phyloP scores from a whole-genome alignment of 192 early-diverging fungal species.

The Coemansia asiatica region DNA sequence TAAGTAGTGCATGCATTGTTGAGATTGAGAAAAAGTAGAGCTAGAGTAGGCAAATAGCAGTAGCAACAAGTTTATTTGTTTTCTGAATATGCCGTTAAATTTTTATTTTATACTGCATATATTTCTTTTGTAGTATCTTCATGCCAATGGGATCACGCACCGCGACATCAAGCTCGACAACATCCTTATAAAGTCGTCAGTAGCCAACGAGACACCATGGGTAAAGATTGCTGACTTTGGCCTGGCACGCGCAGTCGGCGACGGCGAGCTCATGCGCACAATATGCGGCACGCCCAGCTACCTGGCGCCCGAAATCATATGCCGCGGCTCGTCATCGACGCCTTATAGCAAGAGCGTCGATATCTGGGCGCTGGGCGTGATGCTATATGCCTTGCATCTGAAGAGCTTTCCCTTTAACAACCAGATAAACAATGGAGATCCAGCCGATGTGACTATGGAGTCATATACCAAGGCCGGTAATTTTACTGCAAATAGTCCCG shows the following conservation, averaged over 20 bases:
- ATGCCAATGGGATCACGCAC: slow-evolving; percentile 82
- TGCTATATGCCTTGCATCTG: slow-evolving; percentile 44
- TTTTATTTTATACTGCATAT: too few relatives aligned
- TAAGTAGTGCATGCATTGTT: too few relatives aligned
- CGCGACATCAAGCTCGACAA: slow-evolving; percentile 93
- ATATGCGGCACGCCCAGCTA: slow-evolving; percentile 62
- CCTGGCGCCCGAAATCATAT: slow-evolving; percentile 57
- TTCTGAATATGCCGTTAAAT: too few relatives aligned
- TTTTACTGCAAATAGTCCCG: slow-evolving; percentile 20
- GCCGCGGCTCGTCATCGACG: slow-evolving; percentile 33
- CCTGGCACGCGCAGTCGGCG: slow-evolving; percentile 53
- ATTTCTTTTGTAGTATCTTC: slow-evolving; percentile 90
- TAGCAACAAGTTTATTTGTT: too few relatives aligned
- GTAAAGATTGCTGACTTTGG: slow-evolving; percentile 71
- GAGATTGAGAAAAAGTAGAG: too few relatives aligned
- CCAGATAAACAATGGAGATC: slow-evolving; percentile 16
- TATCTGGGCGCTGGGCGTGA: slow-evolving; percentile 55
- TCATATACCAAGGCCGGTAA: slow-evolving; percentile 25
- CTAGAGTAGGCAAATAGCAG: too few relatives aligned
- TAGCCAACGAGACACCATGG: slow-evolving; percentile 8
- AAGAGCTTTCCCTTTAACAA: slow-evolving; percentile 50
- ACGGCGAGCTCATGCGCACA: slow-evolving; percentile 53
- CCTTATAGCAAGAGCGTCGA: slow-evolving; percentile 51
- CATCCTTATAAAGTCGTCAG: slow-evolving; percentile 47
- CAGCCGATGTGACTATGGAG: slow-evolving; percentile 20